These are phyloP conservation scores for Alternaria arborescens DNA, from an alignment of 2,329 filamentous ascomycete genomes.

Conservation along the genomic window DNA sequence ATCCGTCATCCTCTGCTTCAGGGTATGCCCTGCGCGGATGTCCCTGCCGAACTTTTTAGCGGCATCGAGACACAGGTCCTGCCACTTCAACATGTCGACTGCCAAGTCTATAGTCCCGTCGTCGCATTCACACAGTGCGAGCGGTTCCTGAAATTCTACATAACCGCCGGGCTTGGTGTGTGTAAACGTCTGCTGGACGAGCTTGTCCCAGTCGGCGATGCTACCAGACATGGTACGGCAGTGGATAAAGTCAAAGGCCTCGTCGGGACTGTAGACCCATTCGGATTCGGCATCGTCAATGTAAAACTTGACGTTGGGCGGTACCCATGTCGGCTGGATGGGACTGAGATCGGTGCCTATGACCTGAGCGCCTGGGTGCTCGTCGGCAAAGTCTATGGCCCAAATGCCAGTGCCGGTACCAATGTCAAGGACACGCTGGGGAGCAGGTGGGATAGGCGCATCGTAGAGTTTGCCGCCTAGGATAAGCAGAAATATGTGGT, in stretches of 20 bases:
- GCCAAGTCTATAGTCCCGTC: conserved; percentile 41
- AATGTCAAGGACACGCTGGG: conserved; percentile 46
- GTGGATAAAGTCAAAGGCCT: conserved; percentile 50
- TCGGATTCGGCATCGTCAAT: conserved; percentile 54
- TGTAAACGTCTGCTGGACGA: conserved; percentile 36
- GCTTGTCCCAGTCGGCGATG: conserved; percentile 46
- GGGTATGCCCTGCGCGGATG: conserved; percentile 30
- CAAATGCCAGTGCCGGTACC: conserved; percentile 54
- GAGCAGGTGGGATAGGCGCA: conserved; percentile 36
- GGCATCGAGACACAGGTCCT: conserved; percentile 41
- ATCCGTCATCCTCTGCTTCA: conserved; percentile 40
- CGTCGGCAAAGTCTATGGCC: conserved; percentile 52
- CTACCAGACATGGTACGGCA: conserved; percentile 40
- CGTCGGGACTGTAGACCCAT: conserved; percentile 47
- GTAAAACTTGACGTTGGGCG: conserved; percentile 53
- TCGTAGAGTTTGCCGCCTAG: conserved; percentile 49
- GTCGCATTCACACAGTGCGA: conserved; percentile 43
- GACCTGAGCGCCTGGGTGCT: conserved; percentile 45
- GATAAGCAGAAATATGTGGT: conserved; percentile 50
- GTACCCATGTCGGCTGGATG: conserved; percentile 52
- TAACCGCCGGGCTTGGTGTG: conserved; percentile 45
- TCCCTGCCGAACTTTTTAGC: conserved; percentile 39
- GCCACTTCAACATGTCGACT: conserved; percentile 37
- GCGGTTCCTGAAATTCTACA: conserved; percentile 50
- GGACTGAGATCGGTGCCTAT: conserved; percentile 50